Evolutionary conservation across 106 monocot genomes (phyloP).

Genomic region (Dioscorea dumetorum): DNA sequence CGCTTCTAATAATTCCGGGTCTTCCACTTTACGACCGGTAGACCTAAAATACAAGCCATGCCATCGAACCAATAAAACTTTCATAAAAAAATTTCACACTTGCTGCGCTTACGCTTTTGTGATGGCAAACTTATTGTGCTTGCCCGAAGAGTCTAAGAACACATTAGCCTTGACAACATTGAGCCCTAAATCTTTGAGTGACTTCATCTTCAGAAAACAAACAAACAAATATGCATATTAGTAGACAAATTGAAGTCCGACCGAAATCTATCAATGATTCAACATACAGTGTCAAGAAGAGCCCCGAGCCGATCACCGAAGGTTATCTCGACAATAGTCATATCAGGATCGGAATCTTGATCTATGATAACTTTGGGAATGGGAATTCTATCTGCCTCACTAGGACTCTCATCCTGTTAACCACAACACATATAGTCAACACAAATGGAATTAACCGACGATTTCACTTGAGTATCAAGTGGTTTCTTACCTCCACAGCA

Average conservation of each 20-base stretch:
- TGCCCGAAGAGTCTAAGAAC: constrained; percentile 84
- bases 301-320: constrained; percentile 95
- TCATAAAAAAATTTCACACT: not conserved
- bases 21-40: constrained; percentile 80
- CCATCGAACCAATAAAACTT: constrained; percentile 2
- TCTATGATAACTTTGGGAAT: constrained; percentile 94
- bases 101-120: constrained; percentile 60
- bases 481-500: constrained; percentile 58
- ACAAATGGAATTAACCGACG: constrained; percentile 14
- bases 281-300: constrained; percentile 90
- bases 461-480: not conserved
- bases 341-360: constrained; percentile 89
- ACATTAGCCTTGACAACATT: constrained; percentile 95
- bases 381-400: constrained; percentile 56
- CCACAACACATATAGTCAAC: constrained; percentile 1
- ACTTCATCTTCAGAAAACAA: constrained; percentile 52
- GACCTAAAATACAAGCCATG: constrained; percentile 40
- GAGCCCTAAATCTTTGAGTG: constrained; percentile 81
- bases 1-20: constrained; percentile 88
- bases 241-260: constrained; percentile 3
- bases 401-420: constrained; percentile 58
- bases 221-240: not conserved
- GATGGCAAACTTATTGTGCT: constrained; percentile 89
- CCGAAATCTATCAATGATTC: not conserved
- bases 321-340: constrained; percentile 87